These are phyloP conservation scores for Termitomyces sp. DNA, from an alignment of 768 basidiomycete genomes.

Conservation along the genomic window DNA sequence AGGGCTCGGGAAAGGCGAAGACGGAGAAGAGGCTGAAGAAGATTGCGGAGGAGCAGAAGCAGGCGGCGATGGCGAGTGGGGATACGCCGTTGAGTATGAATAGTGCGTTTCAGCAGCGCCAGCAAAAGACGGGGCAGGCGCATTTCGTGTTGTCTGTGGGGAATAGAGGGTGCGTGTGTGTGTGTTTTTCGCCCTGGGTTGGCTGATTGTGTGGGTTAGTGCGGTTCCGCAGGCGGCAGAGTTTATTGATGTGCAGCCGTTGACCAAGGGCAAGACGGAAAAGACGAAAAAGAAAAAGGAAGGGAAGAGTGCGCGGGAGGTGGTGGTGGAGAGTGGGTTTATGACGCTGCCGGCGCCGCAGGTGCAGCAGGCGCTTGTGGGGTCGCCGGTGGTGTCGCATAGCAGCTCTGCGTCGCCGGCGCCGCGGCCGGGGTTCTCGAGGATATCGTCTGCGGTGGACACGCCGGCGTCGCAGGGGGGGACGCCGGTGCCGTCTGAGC, in stretches of 20 bases:
- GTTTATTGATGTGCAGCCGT: slow-evolving; percentile 74
- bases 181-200: too few species aligned
- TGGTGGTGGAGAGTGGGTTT: slow-evolving; percentile 49
- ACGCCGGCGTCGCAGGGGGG: slow-evolving; percentile 41
- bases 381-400: slow-evolving; percentile 16
- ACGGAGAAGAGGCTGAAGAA: slow-evolving; percentile 94
- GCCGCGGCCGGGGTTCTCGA: slow-evolving; percentile 70
- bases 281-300: slow-evolving; percentile 81
- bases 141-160: slow-evolving; percentile 95
- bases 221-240: slow-evolving; percentile 84
- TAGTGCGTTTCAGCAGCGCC: slow-evolving; percentile 86
- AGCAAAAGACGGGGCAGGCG: slow-evolving; percentile 92
- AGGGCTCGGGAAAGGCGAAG: slow-evolving; percentile 95
- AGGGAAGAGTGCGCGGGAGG: slow-evolving; percentile 44
- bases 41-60: slow-evolving; percentile 96
- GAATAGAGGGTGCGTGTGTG: slow-evolving; percentile 76
- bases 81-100: slow-evolving; percentile 97
- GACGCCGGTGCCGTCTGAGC: slow-evolving; percentile 57
- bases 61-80: slow-evolving; percentile 88
- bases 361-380: slow-evolving; percentile 34
- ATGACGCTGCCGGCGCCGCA: slow-evolving; percentile 66
- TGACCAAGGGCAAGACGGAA: slow-evolving; percentile 81
- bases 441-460: slow-evolving; percentile 58
- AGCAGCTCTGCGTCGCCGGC: slow-evolving; percentile 54
- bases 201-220: too few species aligned